Conservation (phyloP, 345 rosid genomes). For the Eutrema yunnanense region DNA sequence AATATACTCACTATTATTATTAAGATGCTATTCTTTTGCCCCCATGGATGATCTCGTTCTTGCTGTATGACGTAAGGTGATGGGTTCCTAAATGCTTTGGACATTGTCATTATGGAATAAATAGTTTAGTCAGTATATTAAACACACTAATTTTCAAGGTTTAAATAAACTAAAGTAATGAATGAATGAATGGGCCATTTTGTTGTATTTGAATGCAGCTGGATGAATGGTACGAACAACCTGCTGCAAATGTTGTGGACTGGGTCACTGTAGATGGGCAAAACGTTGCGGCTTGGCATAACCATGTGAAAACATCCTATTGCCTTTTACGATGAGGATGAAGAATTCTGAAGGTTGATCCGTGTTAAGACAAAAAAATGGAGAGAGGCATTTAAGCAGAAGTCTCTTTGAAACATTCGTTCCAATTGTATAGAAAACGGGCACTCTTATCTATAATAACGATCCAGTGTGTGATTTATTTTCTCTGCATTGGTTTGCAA, state of each 20-base stretch:
- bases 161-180: neutral
- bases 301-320: conserved; percentile 81
- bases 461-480: neutral
- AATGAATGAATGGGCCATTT: neutral
- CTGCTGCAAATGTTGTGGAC: conserved; percentile 80
- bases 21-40: neutral
- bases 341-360: conserved; percentile 5
- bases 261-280: conserved; percentile 86
- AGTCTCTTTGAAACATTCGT: neutral
- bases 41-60: neutral
- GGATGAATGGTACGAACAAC: conserved; percentile 93
- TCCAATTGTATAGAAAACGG: conserved; percentile 2
- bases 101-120: neutral
- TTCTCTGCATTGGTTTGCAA: neutral
- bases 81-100: neutral
- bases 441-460: neutral
- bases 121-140: neutral
- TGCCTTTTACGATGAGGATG: conserved; percentile 63
- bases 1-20: neutral
- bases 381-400: neutral
- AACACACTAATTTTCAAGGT: neutral
- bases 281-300: conserved; percentile 72
- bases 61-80: neutral
- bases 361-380: neutral
- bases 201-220: conserved; percentile 43